Percentiles rank a stretch among this genome's conserved stretches.
Evolutionary conservation across 2,329 filamentous ascomycete species (phyloP).

Genomic region (Colletotrichum sp.): DNA sequence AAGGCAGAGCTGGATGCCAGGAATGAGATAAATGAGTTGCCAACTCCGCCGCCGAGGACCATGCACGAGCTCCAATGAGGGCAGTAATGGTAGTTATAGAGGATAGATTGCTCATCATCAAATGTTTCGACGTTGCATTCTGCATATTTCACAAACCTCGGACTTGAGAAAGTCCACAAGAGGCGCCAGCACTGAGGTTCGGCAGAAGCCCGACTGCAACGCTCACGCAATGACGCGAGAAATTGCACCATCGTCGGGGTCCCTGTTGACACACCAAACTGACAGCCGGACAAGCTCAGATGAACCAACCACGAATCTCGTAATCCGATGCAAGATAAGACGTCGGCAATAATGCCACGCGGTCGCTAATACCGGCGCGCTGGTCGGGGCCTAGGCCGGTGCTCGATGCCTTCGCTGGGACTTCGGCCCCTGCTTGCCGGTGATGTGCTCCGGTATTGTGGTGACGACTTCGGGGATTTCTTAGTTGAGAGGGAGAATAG

Average conservation of each 20-base stretch:
- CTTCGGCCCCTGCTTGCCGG: not conserved
- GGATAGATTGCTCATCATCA: fast-evolving
- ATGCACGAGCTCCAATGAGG: not conserved
- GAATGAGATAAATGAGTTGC: not conserved
- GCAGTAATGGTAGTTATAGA: not conserved
- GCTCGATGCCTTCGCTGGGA: not conserved
- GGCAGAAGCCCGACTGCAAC: not conserved
- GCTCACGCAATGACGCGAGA: slow-evolving; percentile 1
- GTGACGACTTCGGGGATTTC: not conserved
- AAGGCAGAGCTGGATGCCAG: not conserved
- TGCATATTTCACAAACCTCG: not conserved
- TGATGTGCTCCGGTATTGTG: slow-evolving; percentile 4
- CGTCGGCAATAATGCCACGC: not conserved
- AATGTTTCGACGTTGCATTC: fast-evolving
- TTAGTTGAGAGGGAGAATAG: no score
- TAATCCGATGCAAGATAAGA: not conserved
- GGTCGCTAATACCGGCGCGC: not conserved
- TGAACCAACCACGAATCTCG: not conserved
- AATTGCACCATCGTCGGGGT: slow-evolving; percentile 1
- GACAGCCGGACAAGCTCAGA: not conserved
- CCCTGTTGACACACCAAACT: not conserved
- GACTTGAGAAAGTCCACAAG: not conserved
- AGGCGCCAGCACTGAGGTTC: not conserved
- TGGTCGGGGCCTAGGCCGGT: not conserved
- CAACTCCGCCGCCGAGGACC: not conserved